Conservation (phyloP, 192 early-diverging fungal genomes). For the Coemansia sp. region DNA sequence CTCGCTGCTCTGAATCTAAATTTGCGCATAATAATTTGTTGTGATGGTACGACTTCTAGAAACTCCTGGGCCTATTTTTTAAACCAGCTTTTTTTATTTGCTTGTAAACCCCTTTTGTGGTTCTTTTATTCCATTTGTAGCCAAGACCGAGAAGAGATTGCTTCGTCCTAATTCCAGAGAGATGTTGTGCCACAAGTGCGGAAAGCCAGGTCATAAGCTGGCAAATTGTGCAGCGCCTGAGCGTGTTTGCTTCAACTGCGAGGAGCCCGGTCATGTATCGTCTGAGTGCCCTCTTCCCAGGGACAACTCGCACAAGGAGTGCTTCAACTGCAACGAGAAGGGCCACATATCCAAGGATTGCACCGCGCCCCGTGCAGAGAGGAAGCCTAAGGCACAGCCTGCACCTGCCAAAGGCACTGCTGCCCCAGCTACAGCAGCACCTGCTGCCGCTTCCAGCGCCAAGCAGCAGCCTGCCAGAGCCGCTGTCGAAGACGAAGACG, state of each 20-base stretch:
- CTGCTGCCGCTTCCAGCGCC: conserved; percentile 6
- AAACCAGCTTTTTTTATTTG: too few relatives aligned
- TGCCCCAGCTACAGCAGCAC: not conserved
- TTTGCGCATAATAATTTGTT: too few relatives aligned
- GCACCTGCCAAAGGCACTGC: not conserved
- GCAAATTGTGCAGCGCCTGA: conserved; percentile 15
- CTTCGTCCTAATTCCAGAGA: conserved; percentile 6
- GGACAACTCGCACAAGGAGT: conserved; percentile 34
- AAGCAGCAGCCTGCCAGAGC: not conserved
- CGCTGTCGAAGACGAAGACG: not conserved
- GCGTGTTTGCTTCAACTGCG: conserved; percentile 55
- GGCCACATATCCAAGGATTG: conserved; percentile 56
- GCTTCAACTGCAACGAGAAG: conserved; percentile 55
- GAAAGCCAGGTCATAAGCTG: conserved; percentile 38
- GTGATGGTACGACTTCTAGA: too few relatives aligned
- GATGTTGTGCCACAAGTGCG: conserved; percentile 50
- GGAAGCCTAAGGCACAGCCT: conserved; percentile 4
- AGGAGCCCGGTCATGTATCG: conserved; percentile 49
- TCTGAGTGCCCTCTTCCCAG: conserved; percentile 44
- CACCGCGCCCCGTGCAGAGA: conserved; percentile 19
- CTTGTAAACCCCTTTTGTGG: not conserved
- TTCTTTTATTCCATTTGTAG: not conserved
- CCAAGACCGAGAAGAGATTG: conserved; percentile 7
- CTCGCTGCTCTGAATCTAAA: too few relatives aligned
- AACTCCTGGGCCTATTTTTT: too few relatives aligned